These are phyloP conservation scores for Penicillium sp. DNA, from an alignment of 2,329 filamentous ascomycete species.

Conservation along the genomic window DNA sequence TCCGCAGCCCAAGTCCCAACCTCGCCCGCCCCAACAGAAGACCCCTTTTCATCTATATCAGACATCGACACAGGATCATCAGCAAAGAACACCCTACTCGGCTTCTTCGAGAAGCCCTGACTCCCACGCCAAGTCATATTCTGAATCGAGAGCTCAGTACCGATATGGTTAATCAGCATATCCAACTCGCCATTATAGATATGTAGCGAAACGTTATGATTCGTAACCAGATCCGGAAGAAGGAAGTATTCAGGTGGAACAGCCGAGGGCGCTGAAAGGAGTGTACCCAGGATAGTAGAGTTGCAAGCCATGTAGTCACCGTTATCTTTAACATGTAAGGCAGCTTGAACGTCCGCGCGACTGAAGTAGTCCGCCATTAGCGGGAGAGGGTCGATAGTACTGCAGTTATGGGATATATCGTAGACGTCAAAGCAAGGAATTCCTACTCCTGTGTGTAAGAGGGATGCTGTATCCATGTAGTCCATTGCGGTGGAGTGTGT, in stretches of 20 bases:
- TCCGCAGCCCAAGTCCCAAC: conserved; percentile 33
- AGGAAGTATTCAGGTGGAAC: conserved; percentile 32
- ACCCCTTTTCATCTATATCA: too few relatives aligned
- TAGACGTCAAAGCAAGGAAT: conserved; percentile 33
- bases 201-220: conserved; percentile 32
- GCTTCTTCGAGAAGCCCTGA: conserved; percentile 34
- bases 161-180: conserved; percentile 38
- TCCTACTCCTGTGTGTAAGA: conserved; percentile 7
- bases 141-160: conserved; percentile 34
- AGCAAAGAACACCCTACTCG: conserved; percentile 22
- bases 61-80: conserved; percentile 22
- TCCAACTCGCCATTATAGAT: conserved; percentile 38
- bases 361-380: conserved; percentile 32
- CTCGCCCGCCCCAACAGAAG: neutral
- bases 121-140: conserved; percentile 41
- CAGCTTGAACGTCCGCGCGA: conserved; percentile 31
- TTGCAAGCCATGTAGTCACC: conserved; percentile 31
- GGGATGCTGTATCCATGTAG: conserved; percentile 23
- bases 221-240: conserved; percentile 30
- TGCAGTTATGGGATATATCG: conserved; percentile 34
- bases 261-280: conserved; percentile 21
- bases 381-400: conserved; percentile 20
- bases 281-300: conserved; percentile 24
- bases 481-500: conserved; percentile 34
- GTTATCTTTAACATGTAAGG: conserved; percentile 27